phyloP scores from a whole-genome alignment of 192 early-diverging fungal species.

The Coemansia sp. region DNA sequence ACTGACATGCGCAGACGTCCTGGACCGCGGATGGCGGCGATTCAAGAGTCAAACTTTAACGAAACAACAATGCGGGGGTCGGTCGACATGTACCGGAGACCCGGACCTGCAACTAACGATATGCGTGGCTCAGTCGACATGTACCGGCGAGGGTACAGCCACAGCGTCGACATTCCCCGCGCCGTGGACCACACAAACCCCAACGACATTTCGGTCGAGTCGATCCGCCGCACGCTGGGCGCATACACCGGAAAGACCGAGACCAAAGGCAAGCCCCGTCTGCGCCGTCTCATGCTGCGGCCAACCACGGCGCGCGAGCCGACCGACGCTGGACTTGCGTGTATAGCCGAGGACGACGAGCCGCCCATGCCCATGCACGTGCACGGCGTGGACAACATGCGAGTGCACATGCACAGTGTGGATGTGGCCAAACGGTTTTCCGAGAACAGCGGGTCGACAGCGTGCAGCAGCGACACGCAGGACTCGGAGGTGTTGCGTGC shows the following conservation, averaged over 20 bases:
- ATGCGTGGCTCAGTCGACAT: slow-evolving; percentile 18
- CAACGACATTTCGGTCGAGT: slow-evolving; percentile 24
- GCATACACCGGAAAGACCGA: slow-evolving; percentile 31
- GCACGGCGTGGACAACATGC: background rate
- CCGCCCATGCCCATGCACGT: slow-evolving; percentile 6
- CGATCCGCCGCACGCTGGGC: slow-evolving; percentile 28
- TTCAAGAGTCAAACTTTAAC: no score
- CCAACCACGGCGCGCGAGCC: slow-evolving; percentile 6
- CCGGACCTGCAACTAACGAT: background rate
- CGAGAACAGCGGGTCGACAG: slow-evolving; percentile 53
- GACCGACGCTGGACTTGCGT: slow-evolving; percentile 18
- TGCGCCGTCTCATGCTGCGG: slow-evolving; percentile 37
- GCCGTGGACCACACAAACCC: slow-evolving; percentile 19
- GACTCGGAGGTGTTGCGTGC: slow-evolving; percentile 3
- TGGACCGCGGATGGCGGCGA: no score
- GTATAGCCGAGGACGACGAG: slow-evolving; percentile 51
- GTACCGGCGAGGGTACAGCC: slow-evolving; percentile 17
- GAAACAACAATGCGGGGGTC: no score
- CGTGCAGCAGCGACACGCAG: slow-evolving; percentile 35
- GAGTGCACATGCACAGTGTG: background rate
- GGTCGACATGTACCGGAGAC: background rate
- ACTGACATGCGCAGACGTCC: no score
- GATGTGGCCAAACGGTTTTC: slow-evolving; percentile 38
- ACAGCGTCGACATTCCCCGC: slow-evolving; percentile 44
- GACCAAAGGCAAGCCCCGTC: slow-evolving; percentile 24